phyloP scores from a whole-genome alignment of 176 grass and related monocot species.

The Oryza punctata region DNA sequence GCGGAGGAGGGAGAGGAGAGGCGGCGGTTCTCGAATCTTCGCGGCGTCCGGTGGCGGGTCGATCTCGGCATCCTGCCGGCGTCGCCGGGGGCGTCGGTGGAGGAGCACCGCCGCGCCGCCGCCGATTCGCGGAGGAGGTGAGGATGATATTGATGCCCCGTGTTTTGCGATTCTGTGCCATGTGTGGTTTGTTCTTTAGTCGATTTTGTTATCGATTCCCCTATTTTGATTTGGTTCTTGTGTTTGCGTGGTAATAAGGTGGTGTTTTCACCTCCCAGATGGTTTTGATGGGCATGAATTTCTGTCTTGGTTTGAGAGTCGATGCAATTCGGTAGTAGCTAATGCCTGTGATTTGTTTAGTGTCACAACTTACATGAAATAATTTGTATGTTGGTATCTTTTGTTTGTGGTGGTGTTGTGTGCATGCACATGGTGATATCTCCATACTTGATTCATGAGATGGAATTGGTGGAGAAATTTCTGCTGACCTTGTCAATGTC shows the following conservation, averaged over 20 bases:
- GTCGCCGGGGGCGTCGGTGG: conserved; percentile 64
- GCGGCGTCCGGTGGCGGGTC: conserved; percentile 86
- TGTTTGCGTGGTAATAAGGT: not conserved
- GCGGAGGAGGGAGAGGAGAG: conserved; percentile 41
- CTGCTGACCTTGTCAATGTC: not conserved
- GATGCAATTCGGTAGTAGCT: conserved; percentile 6
- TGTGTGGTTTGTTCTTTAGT: conserved; percentile 2
- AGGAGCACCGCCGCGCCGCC: conserved; percentile 71
- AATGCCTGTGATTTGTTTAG: conserved; percentile 19
- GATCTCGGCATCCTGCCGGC: conserved; percentile 88
- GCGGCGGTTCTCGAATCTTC: conserved; percentile 59
- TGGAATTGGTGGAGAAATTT: conserved; percentile 6
- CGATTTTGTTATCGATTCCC: not conserved
- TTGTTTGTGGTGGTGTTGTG: conserved; percentile 1
- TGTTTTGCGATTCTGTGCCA: not conserved
- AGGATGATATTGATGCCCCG: not conserved
- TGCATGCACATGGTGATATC: conserved; percentile 29
- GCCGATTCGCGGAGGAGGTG: conserved; percentile 90
- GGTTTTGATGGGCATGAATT: not conserved
- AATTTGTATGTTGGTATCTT: not conserved
- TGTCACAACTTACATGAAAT: not conserved
- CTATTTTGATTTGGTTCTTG: conserved; percentile 10
- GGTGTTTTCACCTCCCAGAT: conserved; percentile 28
- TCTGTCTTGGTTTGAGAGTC: not conserved
- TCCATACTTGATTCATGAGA: conserved; percentile 2